Base-by-base conservation (phyloP, 495 filamentous ascomycete species). In the Jackrogersella multiformis region DNA sequence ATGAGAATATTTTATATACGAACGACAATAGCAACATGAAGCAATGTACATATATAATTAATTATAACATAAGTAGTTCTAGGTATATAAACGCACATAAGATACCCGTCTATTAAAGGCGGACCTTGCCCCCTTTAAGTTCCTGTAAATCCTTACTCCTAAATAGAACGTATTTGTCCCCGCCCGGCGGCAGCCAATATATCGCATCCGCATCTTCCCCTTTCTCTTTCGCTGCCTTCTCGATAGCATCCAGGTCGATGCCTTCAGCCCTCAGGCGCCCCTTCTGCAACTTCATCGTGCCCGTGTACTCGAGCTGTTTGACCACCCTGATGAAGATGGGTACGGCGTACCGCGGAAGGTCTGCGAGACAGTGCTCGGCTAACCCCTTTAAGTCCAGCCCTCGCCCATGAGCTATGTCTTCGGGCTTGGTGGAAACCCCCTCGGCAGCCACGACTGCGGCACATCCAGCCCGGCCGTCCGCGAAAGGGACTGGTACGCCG, bases 201-300 rank as follows among this genome's bases (percentile, higher is more conserved):
- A 89, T 69, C 85, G 84, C 87, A 20, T 86, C 78, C 4, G 88
- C 76, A 16, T 77, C 74, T 58, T 84, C 76, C 0, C 83, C 81
- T 9, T 74, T 70, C 0, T 84, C 86, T 71, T 87, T 87, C 4
- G 76, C 80, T 13, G 86, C 83, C 46, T 70, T 62, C 48, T 66
- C 64, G 23, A 74, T 70, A 8, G 60, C 66, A 0, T 70, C 74
- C 15, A 84, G 85, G 69, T 92, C 86, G 13, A 92, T 84, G 0
- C 91, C 91, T 71, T 93, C 89, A 15, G 86, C 81, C 52, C 89
- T 80, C 28, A 93, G 78, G 2, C 85, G 86, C n/a, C 88, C 86
- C 76, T 93, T 95, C 73, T 91, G 89, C 74, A 92, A 87, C 78
- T 95, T 95, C 73, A 92, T 88, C 69, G 92, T 94, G 62, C 92